These are phyloP conservation scores for Trichoderma sp. DNA, from an alignment of 2,329 filamentous ascomycete species.

Conservation along the genomic window DNA sequence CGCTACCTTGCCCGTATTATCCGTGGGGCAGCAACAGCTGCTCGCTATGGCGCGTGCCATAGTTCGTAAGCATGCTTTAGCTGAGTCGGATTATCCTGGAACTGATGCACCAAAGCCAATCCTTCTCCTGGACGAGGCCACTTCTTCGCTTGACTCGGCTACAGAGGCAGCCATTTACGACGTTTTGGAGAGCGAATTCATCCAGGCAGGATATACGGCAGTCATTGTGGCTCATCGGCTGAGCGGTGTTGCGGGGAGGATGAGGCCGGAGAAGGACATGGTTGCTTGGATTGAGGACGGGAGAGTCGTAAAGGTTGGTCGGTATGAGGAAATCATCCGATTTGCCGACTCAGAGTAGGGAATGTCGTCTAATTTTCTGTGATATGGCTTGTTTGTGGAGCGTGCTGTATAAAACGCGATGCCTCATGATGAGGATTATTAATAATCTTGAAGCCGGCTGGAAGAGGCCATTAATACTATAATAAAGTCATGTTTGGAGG, in stretches of 20 bases:
- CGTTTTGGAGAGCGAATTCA: conserved; percentile 29
- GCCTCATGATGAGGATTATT: too few relatives aligned
- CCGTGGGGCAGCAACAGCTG: conserved; percentile 33
- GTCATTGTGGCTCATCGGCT: conserved; percentile 37
- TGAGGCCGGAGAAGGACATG: conserved; percentile 18
- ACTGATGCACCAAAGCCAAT: conserved; percentile 27
- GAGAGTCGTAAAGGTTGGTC: conserved; percentile 3
- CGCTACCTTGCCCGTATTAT: conserved; percentile 27
- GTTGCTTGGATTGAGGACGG: conserved; percentile 14
- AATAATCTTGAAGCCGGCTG: too few relatives aligned
- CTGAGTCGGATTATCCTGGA: not conserved
- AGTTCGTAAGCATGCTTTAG: conserved; percentile 23
- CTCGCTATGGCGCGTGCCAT: conserved; percentile 33
- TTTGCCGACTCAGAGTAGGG: not conserved
- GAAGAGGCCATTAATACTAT: too few relatives aligned
- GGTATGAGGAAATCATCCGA: conserved; percentile 1
- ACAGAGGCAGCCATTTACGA: conserved; percentile 33
- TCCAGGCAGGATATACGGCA: conserved; percentile 34
- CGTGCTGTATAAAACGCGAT: too few relatives aligned
- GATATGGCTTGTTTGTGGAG: too few relatives aligned
- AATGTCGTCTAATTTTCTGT: not conserved
- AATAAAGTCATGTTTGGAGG: too few relatives aligned
- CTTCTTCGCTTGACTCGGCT: conserved; percentile 31
- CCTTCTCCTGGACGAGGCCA: conserved; percentile 34
- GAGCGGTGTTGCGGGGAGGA: conserved; percentile 24